Conservation (phyloP, 768 basidiomycete genomes). For the Trametes punicea region DNA sequence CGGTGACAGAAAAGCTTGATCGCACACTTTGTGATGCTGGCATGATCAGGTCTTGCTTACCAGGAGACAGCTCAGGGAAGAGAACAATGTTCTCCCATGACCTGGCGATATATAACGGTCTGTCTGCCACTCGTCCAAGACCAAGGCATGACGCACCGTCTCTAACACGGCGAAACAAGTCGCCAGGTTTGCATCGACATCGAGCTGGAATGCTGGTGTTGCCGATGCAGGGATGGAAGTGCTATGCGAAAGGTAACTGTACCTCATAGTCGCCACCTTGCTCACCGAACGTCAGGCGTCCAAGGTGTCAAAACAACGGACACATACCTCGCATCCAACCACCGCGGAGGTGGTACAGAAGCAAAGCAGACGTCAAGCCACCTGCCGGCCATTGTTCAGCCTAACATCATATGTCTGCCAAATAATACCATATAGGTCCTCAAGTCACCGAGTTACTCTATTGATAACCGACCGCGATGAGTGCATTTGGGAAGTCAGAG, state of each 20-base stretch:
- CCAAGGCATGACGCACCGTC: conserved; percentile 22
- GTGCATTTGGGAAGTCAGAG: not conserved
- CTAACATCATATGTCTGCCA: conserved; percentile 13
- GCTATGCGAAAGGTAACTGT: conserved; percentile 23
- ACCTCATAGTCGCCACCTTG: conserved; percentile 32
- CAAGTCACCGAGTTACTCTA: no score
- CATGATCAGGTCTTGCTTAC: conserved; percentile 28
- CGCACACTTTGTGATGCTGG: conserved; percentile 30
- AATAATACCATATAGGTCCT: not conserved
- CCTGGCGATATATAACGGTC: no score
- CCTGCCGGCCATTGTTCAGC: conserved; percentile 4
- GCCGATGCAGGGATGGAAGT: conserved; percentile 31
- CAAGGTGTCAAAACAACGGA: no score
- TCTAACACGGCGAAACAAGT: conserved; percentile 23
- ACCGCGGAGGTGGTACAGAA: not conserved
- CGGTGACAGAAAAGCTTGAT: conserved; percentile 27
- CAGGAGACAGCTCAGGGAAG: conserved; percentile 25
- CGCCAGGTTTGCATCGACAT: not conserved
- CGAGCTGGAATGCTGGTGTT: conserved; percentile 19
- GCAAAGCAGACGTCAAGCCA: not conserved
- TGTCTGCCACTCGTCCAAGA: no score
- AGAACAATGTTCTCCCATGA: no score
- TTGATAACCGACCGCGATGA: not conserved
- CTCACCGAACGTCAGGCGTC: not conserved
- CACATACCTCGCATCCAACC: conserved; percentile 13